These are phyloP conservation scores for Suaeda aralocaspica DNA, from an alignment of 148 eudicot species.

Conservation along the genomic window DNA sequence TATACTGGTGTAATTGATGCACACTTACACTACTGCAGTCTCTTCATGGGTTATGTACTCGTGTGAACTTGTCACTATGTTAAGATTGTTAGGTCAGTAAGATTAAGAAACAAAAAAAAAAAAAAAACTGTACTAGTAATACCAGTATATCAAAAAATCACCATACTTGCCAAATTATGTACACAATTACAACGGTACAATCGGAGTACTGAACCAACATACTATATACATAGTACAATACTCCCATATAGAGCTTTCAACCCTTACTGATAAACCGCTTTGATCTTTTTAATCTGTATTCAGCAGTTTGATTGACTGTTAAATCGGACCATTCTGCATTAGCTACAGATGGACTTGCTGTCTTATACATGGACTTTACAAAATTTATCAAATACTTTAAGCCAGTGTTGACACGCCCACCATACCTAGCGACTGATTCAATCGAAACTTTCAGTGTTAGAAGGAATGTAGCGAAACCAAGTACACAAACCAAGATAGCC, in stretches of 20 bases:
- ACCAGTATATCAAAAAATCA: no score
- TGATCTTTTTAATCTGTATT: neutral
- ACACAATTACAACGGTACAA: no score
- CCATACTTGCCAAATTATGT: no score
- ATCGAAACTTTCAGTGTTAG: neutral
- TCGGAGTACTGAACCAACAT: neutral
- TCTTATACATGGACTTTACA: neutral
- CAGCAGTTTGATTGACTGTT: neutral
- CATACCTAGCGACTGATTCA: neutral
- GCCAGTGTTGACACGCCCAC: neutral
- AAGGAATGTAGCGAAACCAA: neutral
- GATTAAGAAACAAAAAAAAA: no score
- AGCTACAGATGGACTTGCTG: neutral
- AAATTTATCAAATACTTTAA: neutral
- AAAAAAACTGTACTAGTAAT: no score
- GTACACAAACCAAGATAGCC: conserved; percentile 3
- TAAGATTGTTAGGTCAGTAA: no score
- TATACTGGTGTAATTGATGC: no score
- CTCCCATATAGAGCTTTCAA: neutral
- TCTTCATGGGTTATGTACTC: no score
- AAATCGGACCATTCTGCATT: neutral
- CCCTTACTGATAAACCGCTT: neutral
- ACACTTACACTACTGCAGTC: no score
- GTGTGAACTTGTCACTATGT: no score
- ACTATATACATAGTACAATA: neutral